These are phyloP conservation scores for Populus ilicifolia DNA, from an alignment of 345 rosid genomes.

Conservation along the genomic window DNA sequence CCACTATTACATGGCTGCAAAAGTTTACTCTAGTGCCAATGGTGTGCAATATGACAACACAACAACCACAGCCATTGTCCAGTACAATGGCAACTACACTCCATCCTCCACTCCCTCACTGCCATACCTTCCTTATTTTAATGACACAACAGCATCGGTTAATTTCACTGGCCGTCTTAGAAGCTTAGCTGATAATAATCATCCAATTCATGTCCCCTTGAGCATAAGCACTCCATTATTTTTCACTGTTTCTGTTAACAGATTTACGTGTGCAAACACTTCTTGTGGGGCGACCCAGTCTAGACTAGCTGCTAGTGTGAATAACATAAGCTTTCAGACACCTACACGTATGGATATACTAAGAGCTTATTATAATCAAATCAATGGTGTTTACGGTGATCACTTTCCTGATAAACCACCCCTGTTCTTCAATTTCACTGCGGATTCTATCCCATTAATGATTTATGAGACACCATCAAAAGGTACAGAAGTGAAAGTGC, in stretches of 20 bases:
- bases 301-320: slow-evolving; percentile 37
- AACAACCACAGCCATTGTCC: slow-evolving; percentile 36
- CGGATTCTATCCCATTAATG: slow-evolving; percentile 6
- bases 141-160: slow-evolving; percentile 32
- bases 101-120: slow-evolving; percentile 12
- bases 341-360: slow-evolving; percentile 36
- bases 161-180: slow-evolving; percentile 24
- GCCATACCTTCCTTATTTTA: slow-evolving; percentile 43
- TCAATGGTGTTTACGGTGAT: slow-evolving; percentile 19
- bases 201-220: slow-evolving; percentile 36
- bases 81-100: slow-evolving; percentile 27
- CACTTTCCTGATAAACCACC: slow-evolving; percentile 54
- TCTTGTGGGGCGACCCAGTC: slow-evolving; percentile 29
- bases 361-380: slow-evolving; percentile 39
- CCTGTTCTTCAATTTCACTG: slow-evolving; percentile 39
- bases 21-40: slow-evolving; percentile 26
- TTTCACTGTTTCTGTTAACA: slow-evolving; percentile 37
- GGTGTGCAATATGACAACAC: slow-evolving; percentile 26
- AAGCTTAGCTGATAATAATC: slow-evolving; percentile 18
- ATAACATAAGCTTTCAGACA: slow-evolving; percentile 36
- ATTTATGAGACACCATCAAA: slow-evolving; percentile 40
- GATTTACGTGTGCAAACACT: slow-evolving; percentile 24
- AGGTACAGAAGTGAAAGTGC: slow-evolving; percentile 33
- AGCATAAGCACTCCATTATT: slow-evolving; percentile 28
- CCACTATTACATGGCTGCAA: slow-evolving; percentile 54